phyloP scores from a whole-genome alignment of 352 stramenopile genomes.

The Thalassiosira sp. region DNA sequence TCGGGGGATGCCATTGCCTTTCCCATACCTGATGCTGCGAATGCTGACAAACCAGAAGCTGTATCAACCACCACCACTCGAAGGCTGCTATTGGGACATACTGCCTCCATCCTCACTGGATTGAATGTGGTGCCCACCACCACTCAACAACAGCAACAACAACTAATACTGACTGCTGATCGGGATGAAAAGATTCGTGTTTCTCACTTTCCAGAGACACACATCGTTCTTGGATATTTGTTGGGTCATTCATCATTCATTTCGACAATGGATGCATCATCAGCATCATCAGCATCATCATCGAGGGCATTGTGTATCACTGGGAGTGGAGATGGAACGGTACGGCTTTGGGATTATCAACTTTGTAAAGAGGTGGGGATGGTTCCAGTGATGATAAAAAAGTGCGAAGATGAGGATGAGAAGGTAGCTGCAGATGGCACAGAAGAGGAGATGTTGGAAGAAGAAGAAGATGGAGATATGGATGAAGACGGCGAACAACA shows the following conservation, averaged over 20 bases:
- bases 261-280: conserved; percentile 51
- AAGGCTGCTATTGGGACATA: conserved; percentile 76
- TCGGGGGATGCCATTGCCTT: conserved; percentile 73
- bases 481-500: conserved; percentile 18
- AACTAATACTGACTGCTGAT: conserved; percentile 73
- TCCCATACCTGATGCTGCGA: conserved; percentile 23
- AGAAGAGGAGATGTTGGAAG: too few species aligned
- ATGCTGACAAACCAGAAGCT: conserved; percentile 14
- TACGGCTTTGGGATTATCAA: conserved; percentile 73
- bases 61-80: conserved; percentile 12
- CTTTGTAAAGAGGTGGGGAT: conserved; percentile 50
- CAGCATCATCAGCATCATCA: background rate
- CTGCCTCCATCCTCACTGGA: conserved; percentile 76
- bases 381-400: conserved; percentile 34
- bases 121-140: conserved; percentile 40
- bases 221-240: conserved; percentile 68
- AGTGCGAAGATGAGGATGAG: conserved; percentile 3
- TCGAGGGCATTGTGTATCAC: conserved; percentile 43
- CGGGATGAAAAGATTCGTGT: conserved; percentile 82
- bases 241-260: conserved; percentile 74
- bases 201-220: conserved; percentile 70
- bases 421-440: background rate
- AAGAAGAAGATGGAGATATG: background rate
- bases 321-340: conserved; percentile 67
- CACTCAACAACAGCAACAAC: background rate